Evolutionary conservation across 306 rosid species (phyloP).

Genomic region (Glycine tomentella): DNA sequence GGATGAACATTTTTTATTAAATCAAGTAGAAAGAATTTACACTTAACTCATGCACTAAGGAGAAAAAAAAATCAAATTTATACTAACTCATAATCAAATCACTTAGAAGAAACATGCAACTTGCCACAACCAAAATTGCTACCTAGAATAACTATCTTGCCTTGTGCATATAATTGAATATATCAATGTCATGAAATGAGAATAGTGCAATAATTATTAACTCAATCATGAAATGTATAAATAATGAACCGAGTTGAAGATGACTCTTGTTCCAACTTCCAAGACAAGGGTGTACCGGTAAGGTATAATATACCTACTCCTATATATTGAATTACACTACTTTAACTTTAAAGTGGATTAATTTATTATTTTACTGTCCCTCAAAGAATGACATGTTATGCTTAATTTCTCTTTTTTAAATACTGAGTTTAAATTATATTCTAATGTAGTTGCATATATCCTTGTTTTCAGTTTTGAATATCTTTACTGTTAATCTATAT

Average conservation of each 20-base stretch:
- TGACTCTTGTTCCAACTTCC: background rate
- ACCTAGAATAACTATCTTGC: conserved; percentile 24
- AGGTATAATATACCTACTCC: conserved; percentile 12
- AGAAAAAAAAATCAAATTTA: background rate
- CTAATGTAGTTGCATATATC: background rate
- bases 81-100: conserved; percentile 11
- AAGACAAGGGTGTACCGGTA: background rate
- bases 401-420: conserved; percentile 12
- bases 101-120: conserved; percentile 28
- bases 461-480: conserved; percentile 17
- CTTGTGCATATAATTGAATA: conserved; percentile 28
- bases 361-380: conserved; percentile 23
- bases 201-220: conserved; percentile 23
- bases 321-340: background rate
- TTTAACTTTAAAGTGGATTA: background rate
- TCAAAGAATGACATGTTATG: background rate
- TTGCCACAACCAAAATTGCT: background rate
- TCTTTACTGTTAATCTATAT: background rate
- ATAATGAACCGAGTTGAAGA: conserved; percentile 26
- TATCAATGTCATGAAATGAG: conserved; percentile 32
- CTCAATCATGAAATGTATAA: conserved; percentile 14
- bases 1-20: no score
- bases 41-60: no score
- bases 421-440: conserved; percentile 16
- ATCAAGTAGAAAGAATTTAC: no score